A percentile compares a stretch with the other conserved stretches of the same genome.
Conservation (phyloP, 2,329 filamentous ascomycete genomes). For the Epichloe amarillans region DNA sequence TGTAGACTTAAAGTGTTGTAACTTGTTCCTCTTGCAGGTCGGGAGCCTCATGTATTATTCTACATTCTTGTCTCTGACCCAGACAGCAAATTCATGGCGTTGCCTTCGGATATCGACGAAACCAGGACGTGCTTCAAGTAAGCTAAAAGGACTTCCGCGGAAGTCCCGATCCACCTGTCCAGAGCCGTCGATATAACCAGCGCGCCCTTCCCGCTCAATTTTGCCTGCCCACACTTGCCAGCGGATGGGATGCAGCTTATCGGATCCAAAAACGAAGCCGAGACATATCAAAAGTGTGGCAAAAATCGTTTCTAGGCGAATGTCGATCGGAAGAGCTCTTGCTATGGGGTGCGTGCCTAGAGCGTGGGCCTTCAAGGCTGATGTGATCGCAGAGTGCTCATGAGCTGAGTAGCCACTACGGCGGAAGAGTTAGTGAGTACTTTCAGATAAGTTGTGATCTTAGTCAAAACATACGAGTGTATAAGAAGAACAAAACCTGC, state of each 20-base stretch:
- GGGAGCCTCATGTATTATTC: not conserved
- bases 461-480: slow-evolving; percentile 57
- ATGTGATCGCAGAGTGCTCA: slow-evolving; percentile 69
- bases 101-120: slow-evolving; percentile 82
- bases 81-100: slow-evolving; percentile 65
- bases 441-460: not conserved
- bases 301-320: slow-evolving; percentile 71
- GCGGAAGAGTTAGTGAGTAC: slow-evolving; percentile 7
- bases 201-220: slow-evolving; percentile 62
- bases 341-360: slow-evolving; percentile 27
- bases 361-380: slow-evolving; percentile 33
- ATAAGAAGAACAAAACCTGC: slow-evolving; percentile 62
- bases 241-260: slow-evolving; percentile 70
- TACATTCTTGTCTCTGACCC: slow-evolving; percentile 37
- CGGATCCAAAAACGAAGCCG: slow-evolving; percentile 68
- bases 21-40: no score
- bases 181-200: slow-evolving; percentile 40
- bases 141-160: slow-evolving; percentile 64
- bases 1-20: no score
- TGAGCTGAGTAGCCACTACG: slow-evolving; percentile 88
- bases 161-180: slow-evolving; percentile 58
- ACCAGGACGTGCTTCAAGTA: slow-evolving; percentile 65
- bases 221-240: slow-evolving; percentile 73
- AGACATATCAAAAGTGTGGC: slow-evolving; percentile 70
- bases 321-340: slow-evolving; percentile 62